Evolutionary conservation across 441 rosid genomes (phyloP), one percentile per base, ranked within the genome.

Genomic region (Kokia cookei): DNA sequence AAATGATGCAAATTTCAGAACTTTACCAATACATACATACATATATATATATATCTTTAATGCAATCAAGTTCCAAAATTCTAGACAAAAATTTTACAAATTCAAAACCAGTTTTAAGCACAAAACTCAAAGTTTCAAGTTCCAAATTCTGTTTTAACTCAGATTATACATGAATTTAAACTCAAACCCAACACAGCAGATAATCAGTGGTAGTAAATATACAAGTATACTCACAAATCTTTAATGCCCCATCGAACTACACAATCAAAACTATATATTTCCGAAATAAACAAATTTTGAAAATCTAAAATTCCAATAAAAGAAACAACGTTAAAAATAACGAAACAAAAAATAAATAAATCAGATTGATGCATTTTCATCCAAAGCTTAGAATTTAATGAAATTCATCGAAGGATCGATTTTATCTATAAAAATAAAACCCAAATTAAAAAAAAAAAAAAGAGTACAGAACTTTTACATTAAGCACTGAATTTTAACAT

Each of bases 331-430:
- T 22, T 19, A 54, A 55, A 45, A 70, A 57, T 22, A 59, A 13
- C 13, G 19, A 27, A 12, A 9, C 17, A 27, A 59, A 22, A 58
- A 24, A 37, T 32, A 58, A 24, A 37, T 32, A 71, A 40, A 57
- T 19, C 74, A 71, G 40, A 42, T 29, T 8, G 22, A n/a, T 37
- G 45, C 75, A 72, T 60, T 72, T 60, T 47, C 67, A 58, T 27
- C 57, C 22, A 29, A 47, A 72, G 67, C 32, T 27, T 15, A 62
- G 37, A 69, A 24, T 51, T 53, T 69, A 47, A 51, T 5, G 72
- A 17, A 69, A 51, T 32, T 53, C 24, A 32, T 35, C 6, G 5
- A 11, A 45, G 67, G 67, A 27, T 45, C n/a, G 43, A 60, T 26
- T 60, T 32, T 2, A 26, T 72, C 58, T 29, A 47, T n/a, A 72